A percentile compares a stretch with the other conserved stretches of the same genome.
Evolutionary conservation across 495 filamentous ascomycete species (phyloP).

Genomic region (Choiromyces venosus): DNA sequence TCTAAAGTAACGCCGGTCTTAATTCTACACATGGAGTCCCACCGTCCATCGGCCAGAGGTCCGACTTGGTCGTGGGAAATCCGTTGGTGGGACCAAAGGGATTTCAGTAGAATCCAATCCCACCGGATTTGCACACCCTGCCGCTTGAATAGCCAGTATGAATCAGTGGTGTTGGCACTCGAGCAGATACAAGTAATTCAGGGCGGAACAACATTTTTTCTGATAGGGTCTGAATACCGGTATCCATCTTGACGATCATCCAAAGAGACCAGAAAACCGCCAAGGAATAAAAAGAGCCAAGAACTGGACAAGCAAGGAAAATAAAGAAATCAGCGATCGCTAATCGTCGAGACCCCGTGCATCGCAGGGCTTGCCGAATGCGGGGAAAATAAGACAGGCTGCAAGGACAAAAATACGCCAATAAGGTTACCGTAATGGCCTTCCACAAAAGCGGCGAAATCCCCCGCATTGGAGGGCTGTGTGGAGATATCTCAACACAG

Average conservation of each 20-base stretch:
- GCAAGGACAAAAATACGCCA: not conserved
- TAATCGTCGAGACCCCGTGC: conserved; percentile 17
- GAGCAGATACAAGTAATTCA: not conserved
- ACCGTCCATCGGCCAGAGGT: not conserved
- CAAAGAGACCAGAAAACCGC: not conserved
- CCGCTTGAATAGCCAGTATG: not conserved
- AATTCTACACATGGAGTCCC: not conserved
- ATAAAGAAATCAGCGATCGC: conserved; percentile 13
- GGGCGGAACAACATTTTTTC: not conserved
- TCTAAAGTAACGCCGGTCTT: not conserved
- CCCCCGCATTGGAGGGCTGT: not conserved
- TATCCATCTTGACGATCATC: not conserved
- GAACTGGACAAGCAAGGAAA: not conserved
- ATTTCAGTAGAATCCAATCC: not conserved
- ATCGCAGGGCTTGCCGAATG: conserved; percentile 22
- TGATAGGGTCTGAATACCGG: not conserved
- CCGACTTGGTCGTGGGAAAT: not conserved
- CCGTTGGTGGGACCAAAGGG: not conserved
- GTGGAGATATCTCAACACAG: not conserved
- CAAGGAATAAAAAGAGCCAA: not conserved
- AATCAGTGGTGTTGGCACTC: not conserved
- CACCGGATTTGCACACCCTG: not conserved
- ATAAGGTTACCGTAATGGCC: not conserved
- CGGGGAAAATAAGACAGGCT: conserved; percentile 6
- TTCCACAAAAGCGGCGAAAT: not conserved